Evolutionary conservation across 2,329 filamentous ascomycete genomes (phyloP), one percentile per base, ranked within the genome.

Genomic region (Penicillium sp.): DNA sequence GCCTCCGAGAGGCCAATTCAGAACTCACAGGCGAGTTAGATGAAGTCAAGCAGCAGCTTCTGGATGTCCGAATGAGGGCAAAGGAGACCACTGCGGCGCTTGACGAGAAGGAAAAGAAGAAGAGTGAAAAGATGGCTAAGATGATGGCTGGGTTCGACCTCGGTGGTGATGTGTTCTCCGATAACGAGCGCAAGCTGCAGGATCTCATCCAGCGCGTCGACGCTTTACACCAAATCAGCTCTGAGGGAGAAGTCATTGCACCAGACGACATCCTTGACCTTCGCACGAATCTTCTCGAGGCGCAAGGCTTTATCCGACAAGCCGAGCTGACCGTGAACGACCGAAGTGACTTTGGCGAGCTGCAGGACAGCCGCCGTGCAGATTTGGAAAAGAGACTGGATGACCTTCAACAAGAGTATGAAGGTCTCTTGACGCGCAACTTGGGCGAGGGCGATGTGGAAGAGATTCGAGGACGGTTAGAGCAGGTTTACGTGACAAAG

Each of bases 141-240:
- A 99, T 99, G 94, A 97, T 99, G 93, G 94, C 94, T 57, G 92
- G 93, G 4, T 97, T 99, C 68, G 93, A 99, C 69, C 84, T 99
- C 34, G 93, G 92, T 43, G 88, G 89, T 47, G 92, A 97, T 56
- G 87, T 95, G 32, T 96, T 97, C 73, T 96, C 92, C 64, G 89
- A 94, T 56, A 96, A 96, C 66, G 94, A 99, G 74, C 85, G 88
- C 61, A 87, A 86, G 49, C 90, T 99, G 56, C 86, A 89, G 57
- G 86, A 89, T 60, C 88, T 92, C 60, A 93, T 97, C 65, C 85
- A 92, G 65, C 88, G 90, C 67, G 81, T 97, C 31, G 92, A 96
- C 65, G 79, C 83, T 13, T 80, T 97, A 40, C 83, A 92, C 62
- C 88, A 92, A 65, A 82, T 90, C 66, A 90, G 88, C 75, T 82